Evolutionary conservation across 2,329 filamentous ascomycete species (phyloP).

Genomic region (Aspergillus phoenicis): DNA sequence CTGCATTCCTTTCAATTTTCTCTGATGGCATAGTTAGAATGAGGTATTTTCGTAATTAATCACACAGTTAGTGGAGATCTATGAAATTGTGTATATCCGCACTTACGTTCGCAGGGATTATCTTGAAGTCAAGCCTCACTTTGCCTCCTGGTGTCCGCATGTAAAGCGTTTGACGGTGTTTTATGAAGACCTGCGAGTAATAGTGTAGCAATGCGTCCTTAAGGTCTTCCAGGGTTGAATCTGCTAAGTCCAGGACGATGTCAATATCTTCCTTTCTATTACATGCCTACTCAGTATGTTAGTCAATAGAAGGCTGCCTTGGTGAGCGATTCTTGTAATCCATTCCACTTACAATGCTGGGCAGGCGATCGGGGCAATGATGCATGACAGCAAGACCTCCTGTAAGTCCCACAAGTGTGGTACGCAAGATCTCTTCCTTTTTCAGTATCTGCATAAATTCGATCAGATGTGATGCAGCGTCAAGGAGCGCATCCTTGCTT

Average conservation of each 20-base stretch:
- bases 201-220: too few relatives aligned
- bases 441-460: neutral
- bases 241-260: neutral
- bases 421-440: accelerated
- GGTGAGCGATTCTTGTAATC: neutral
- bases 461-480: neutral
- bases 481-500: neutral
- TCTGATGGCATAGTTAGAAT: too few relatives aligned
- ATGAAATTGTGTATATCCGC: too few relatives aligned
- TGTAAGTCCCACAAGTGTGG: neutral
- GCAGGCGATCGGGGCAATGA: neutral
- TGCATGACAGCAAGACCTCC: neutral
- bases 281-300: neutral
- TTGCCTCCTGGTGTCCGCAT: too few relatives aligned
- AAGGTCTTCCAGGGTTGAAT: too few relatives aligned
- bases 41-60: too few relatives aligned
- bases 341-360: neutral
- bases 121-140: too few relatives aligned
- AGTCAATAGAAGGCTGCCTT: neutral
- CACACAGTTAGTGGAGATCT: too few relatives aligned
- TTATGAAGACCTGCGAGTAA: too few relatives aligned
- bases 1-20: too few relatives aligned
- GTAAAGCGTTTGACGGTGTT: too few relatives aligned
- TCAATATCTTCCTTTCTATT: neutral
- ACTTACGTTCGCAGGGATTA: too few relatives aligned